These are phyloP conservation scores for Tolypocladium tundrense DNA, from an alignment of 2,329 filamentous ascomycete genomes.

Conservation along the genomic window DNA sequence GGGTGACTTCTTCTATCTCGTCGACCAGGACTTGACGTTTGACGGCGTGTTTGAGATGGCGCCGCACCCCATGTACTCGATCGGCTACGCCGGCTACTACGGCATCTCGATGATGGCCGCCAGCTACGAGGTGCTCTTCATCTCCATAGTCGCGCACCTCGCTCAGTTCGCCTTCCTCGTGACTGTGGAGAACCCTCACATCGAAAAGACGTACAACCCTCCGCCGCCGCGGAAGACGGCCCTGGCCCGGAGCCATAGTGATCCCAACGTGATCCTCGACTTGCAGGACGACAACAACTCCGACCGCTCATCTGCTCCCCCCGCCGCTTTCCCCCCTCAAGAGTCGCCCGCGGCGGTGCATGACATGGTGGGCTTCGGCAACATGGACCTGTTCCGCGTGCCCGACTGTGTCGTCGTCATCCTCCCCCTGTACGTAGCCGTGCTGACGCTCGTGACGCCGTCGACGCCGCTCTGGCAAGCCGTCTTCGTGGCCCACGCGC, in stretches of 20 bases:
- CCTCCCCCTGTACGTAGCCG: conserved; percentile 63
- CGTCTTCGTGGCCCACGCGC: conserved; percentile 71
- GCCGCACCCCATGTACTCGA: conserved; percentile 97
- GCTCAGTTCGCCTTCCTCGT: conserved; percentile 91
- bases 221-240: conserved; percentile 61
- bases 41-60: conserved; percentile 99
- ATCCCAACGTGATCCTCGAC: conserved; percentile 16
- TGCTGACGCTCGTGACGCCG: conserved; percentile 66
- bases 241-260: conserved; percentile 21
- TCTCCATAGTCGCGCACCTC: conserved; percentile 88
- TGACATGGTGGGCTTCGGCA: conserved; percentile 71
- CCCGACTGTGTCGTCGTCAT: conserved; percentile 76
- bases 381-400: conserved; percentile 79
- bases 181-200: conserved; percentile 91
- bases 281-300: conserved; percentile 10
- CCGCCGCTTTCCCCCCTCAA: conserved; percentile 9
- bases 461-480: conserved; percentile 64
- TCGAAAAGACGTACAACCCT: conserved; percentile 94
- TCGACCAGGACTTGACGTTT: conserved; percentile 95
- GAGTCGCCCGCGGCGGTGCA: conserved; percentile 58
- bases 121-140: conserved; percentile 94
- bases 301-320: conserved; percentile 13
- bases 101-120: conserved; percentile 97
- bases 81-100: conserved; percentile 96
- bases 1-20: conserved; percentile 98